Base-by-base conservation (phyloP, 345 rosid genomes). In the Eucalyptus lansdowneana region DNA sequence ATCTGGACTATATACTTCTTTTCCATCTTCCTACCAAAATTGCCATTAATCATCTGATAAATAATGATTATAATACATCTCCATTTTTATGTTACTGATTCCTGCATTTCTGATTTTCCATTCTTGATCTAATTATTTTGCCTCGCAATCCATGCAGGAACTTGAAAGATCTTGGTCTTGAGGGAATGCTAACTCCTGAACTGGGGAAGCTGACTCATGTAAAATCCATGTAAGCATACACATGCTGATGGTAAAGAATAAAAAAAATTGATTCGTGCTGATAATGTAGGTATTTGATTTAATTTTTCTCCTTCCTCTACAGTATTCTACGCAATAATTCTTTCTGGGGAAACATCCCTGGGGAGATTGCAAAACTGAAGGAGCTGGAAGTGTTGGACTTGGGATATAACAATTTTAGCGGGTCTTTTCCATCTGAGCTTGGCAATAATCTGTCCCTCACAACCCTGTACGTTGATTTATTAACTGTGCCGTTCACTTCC, bases 311-410 rank as follows among this genome's bases (percentile, higher is more conserved):
- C 76, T 89, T 89, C 88, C 76, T 90, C 27, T 87, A 90, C 94
- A 97, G 98, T 50, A 92, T 93, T 80, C 91, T 97, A 49, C 96
- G 98, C 92, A 97, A 97, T 94, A 97, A 97, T 89, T 95, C 98
- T 42, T 95, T 97, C 89, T 90, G 88, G 45, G 98, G 99, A 60
- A 89, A 54, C 80, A 90, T 97, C 88, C 99, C 99, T 89, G 85
- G 93, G 90, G 99, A 96, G 92, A 92, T 97, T 81, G 91, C 94
- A 89, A 92, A 94, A 69, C 65, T 97, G 93, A 94, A 91, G 91
- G 95, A 94, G 92, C 93, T 97, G 92, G 95, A 97, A 92, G 91
- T 92, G 89, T 93, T 97, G 95, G 99, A 97, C 91, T 92, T 97
- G 92, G 95, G 96, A 92, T 92, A 89, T 85, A 97, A 97, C 92